Percentiles rank a stretch among this genome's conserved stretches.
phyloP scores from a whole-genome alignment of 164 flowering plant species.

The Liquidambar formosana region DNA sequence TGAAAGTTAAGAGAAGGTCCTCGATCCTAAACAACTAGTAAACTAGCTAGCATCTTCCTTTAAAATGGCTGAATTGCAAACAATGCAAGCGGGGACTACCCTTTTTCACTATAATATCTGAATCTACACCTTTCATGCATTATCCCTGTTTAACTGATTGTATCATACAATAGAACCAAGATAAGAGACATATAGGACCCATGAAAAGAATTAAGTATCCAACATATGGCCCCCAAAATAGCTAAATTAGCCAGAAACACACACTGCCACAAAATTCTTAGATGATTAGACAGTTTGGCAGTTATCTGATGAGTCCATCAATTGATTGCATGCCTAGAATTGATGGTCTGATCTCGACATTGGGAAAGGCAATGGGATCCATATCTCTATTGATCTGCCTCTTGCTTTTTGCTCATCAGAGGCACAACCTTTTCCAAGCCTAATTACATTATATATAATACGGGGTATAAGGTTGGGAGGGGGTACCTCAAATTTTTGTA shows the following conservation, averaged over 20 bases:
- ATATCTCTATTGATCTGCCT: too few species aligned
- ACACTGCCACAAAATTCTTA: conserved; percentile 5
- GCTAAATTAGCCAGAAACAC: conserved; percentile 9
- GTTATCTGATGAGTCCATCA: background rate
- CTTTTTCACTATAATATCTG: background rate
- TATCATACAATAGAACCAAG: background rate
- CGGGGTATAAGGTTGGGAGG: too few species aligned
- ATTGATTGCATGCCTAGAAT: conserved; percentile 6
- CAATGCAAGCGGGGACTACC: too few species aligned
- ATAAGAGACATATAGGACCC: conserved; percentile 15
- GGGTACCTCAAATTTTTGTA: too few species aligned
- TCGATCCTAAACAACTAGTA: too few species aligned
- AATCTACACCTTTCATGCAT: background rate
- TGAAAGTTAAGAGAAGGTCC: too few species aligned
- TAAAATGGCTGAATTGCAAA: too few species aligned
- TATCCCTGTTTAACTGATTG: background rate
- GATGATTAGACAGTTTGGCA: conserved; percentile 1
- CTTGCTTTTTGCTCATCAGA: too few species aligned
- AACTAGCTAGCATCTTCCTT: too few species aligned
- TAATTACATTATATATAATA: too few species aligned
- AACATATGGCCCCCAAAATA: conserved; percentile 19
- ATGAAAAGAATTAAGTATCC: conserved; percentile 19
- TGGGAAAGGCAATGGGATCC: background rate
- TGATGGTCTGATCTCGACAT: background rate
- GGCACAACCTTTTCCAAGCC: too few species aligned